Percentiles rank a stretch among this genome's conserved stretches.
These are phyloP conservation scores for Colletotrichum tropicicola DNA, from an alignment of 2,329 filamentous ascomycete species.

Conservation along the genomic window DNA sequence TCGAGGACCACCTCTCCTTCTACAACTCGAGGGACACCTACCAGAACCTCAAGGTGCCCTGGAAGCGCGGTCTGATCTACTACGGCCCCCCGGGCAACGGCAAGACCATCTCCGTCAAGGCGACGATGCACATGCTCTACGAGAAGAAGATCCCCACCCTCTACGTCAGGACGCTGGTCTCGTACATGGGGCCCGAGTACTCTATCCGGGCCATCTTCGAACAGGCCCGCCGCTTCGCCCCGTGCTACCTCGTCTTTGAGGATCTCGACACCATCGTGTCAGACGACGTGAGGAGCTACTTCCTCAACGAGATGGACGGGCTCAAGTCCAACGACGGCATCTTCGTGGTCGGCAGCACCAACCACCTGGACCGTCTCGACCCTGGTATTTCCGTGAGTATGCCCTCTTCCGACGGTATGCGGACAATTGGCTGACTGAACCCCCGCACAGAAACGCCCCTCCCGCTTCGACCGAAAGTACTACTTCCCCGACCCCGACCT, in stretches of 20 bases:
- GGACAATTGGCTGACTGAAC: not conserved
- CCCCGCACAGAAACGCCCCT: constrained; percentile 63
- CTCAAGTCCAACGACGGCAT: constrained; percentile 76
- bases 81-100: constrained; percentile 72
- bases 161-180: constrained; percentile 65
- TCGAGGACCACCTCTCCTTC: constrained; percentile 71
- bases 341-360: constrained; percentile 73
- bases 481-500: constrained; percentile 66
- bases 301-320: constrained; percentile 78
- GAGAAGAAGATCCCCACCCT: constrained; percentile 64
- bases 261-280: constrained; percentile 75
- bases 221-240: constrained; percentile 69
- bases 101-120: constrained; percentile 77
- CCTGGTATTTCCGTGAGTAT: constrained; percentile 65
- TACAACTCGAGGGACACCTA: constrained; percentile 69
- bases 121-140: constrained; percentile 72
- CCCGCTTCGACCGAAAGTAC: constrained; percentile 74
- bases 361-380: constrained; percentile 72
- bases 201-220: constrained; percentile 62
- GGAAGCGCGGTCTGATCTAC: constrained; percentile 77
- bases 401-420: not conserved
- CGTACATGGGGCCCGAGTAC: constrained; percentile 64
- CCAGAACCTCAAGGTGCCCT: constrained; percentile 68
- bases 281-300: constrained; percentile 70
- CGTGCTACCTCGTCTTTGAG: constrained; percentile 77